Evolutionary conservation across 495 filamentous ascomycete genomes (phyloP), one percentile per base, ranked within the genome.

Genomic region (Geoglossum glabrum): DNA sequence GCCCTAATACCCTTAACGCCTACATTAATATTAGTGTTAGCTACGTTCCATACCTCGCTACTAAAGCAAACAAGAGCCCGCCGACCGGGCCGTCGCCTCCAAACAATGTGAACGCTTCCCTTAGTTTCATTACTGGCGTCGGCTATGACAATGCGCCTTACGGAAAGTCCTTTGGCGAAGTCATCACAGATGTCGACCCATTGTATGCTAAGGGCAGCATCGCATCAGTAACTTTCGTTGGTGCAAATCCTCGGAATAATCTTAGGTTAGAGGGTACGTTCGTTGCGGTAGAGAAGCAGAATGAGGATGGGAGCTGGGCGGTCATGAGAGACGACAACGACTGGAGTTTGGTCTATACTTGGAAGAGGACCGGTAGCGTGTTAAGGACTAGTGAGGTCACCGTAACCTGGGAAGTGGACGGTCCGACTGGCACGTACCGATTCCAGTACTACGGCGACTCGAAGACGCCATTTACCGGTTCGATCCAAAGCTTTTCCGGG

Each of bases 201-300:
- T 67, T 72, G 0, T 92, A 86, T 59, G 57, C 65, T 3, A 71
- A 69, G 10, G 83, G 85, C 9, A 73, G 76, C 28, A 65, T 63
- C 25, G 79, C 88, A 55, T 77, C 67, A 8, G 84, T 72, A 0
- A 80, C 69, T 0, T 96, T 98, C 68, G 79, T 92, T 15, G 92
- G 86, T 43, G 88, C 90, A 2, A 96, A 95, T 61, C 90, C 90
- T 21, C 74, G 90, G 36, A 96, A 98, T 63, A 81, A 93, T 59
- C 76, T 96, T 31, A 78, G 79, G 23, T 77, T 85, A 13, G 90
- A 86, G 63, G 78, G 75, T 9, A 95, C 84, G 7, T 95, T 81
- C 64, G 86, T 83, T 8, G 81, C 83, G 0, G 81, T 96, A 2
- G 88, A 97, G 72, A 74, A 70, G 57, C 66, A 80, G 25, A 71